A percentile compares a stretch with the other conserved stretches of the same genome.
These are phyloP conservation scores for Danielia reshetovae DNA, from an alignment of 805 yeast species.

Conservation along the genomic window DNA sequence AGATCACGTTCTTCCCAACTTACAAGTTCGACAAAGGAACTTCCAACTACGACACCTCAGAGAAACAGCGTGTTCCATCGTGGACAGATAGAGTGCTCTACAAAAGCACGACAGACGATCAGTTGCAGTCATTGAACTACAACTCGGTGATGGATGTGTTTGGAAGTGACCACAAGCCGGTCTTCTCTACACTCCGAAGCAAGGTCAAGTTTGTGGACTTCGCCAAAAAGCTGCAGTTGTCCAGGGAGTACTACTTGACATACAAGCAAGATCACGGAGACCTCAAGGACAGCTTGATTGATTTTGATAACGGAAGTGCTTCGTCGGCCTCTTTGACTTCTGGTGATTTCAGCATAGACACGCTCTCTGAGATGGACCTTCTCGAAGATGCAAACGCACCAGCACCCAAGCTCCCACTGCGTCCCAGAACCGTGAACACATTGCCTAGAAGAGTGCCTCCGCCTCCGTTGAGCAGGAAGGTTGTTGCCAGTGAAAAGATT, in stretches of 20 bases:
- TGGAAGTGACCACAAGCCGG: constrained; percentile 91
- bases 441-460: constrained; percentile 30
- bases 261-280: constrained; percentile 29
- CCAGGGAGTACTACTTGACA: constrained; percentile 24
- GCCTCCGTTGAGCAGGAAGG: constrained; percentile 22
- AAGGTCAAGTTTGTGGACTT: constrained; percentile 63
- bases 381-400: constrained; percentile 24
- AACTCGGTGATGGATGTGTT: constrained; percentile 54
- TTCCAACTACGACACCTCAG: constrained; percentile 77
- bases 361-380: constrained; percentile 35
- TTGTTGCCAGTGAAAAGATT: neutral
- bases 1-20: constrained; percentile 80
- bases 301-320: neutral
- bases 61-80: constrained; percentile 88
- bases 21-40: constrained; percentile 90
- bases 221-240: constrained; percentile 24
- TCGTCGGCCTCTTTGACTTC: constrained; percentile 8
- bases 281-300: constrained; percentile 6
- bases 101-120: constrained; percentile 43
- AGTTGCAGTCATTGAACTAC: constrained; percentile 61
- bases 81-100: constrained; percentile 92
- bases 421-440: constrained; percentile 11
- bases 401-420: constrained; percentile 22
- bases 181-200: constrained; percentile 71
- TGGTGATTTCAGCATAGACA: constrained; percentile 21